phyloP scores from a whole-genome alignment of 2,329 filamentous ascomycete genomes.

The Clarireedia homoeocarpa region DNA sequence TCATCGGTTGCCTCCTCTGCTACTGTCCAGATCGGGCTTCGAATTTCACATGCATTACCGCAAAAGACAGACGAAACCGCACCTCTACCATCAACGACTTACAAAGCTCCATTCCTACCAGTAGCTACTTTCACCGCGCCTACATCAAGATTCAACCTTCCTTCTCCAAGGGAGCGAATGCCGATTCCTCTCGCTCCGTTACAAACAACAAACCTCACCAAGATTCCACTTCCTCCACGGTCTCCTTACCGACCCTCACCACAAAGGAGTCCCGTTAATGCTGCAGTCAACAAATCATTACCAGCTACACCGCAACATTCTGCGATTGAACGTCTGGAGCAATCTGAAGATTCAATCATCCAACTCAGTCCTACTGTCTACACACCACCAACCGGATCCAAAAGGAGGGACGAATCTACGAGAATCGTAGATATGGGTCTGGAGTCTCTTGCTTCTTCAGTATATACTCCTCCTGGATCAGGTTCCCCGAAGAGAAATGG shows the following conservation, averaged over 20 bases:
- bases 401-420: constrained; percentile 9
- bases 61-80: constrained; percentile 10
- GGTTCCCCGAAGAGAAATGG: neutral
- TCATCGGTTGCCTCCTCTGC: constrained; percentile 58
- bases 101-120: constrained; percentile 25
- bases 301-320: constrained; percentile 12
- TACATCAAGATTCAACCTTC: neutral
- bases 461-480: neutral
- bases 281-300: constrained; percentile 16
- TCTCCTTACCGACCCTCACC: constrained; percentile 7
- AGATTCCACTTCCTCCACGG: constrained; percentile 4
- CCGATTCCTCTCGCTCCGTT: constrained; percentile 1
- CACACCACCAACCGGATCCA: constrained; percentile 12
- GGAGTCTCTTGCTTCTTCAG: neutral
- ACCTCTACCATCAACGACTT: constrained; percentile 27
- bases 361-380: constrained; percentile 46
- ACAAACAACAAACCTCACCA: constrained; percentile 2
- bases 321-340: constrained; percentile 28
- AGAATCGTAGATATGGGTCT: neutral
- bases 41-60: constrained; percentile 46
- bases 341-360: constrained; percentile 14
- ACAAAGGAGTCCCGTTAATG: neutral
- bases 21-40: constrained; percentile 64
- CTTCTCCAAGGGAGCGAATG: neutral
- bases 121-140: neutral